Base-by-base conservation (phyloP, 345 rosid species). In the Excoecaria cochinchinensis region DNA sequence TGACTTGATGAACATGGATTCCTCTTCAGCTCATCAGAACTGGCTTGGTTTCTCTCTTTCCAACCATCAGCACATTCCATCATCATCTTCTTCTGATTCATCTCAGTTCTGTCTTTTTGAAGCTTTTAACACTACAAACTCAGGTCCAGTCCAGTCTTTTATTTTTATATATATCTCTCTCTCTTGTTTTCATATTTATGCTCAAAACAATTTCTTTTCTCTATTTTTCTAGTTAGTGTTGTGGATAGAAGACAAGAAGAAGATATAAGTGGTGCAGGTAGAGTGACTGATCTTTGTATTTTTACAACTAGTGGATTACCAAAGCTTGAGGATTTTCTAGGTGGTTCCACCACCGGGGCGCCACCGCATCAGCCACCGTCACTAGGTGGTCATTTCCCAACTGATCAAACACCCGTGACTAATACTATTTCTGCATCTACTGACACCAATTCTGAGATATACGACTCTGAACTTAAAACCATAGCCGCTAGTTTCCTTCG, bases 401-500 rank as follows among this genome's bases (percentile, higher is more conserved):
- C 70, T 69, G 84, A 31, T 31, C 31, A 73, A 69, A 56, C 85
- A n/a, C 69, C 82, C 61, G 66, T 82, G 73, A 73, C 87, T 71
- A 68, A 66, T 0, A 74, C 88, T 44, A 73, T 82, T 59, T 70
- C 76, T 53, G 39, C 8, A 3, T 64, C 75, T 1, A 59, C 14
- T 50, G 72, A 68, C 25, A 68, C 39, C 12, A 68, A 39, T 17
- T 68, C 69, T 3, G 89, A 82, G 78, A 77, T 88, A 72, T 90
- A 87, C 42, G 93, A 87, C 71, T 86, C 91, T 0, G 96, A 94
- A 75, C 96, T 91, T 48, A 91, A 91, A 74, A 83, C 89, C 42
- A 87, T 91, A 73, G 94, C 97, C 3, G 88, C 96, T 59, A 86
- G 91, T 80, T 92, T 94, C 83, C 86, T 88, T 21, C 91, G 90